These are phyloP conservation scores for Phaeomoniella chlamydospora DNA, from an alignment of 2,329 filamentous ascomycete genomes.

Conservation along the genomic window DNA sequence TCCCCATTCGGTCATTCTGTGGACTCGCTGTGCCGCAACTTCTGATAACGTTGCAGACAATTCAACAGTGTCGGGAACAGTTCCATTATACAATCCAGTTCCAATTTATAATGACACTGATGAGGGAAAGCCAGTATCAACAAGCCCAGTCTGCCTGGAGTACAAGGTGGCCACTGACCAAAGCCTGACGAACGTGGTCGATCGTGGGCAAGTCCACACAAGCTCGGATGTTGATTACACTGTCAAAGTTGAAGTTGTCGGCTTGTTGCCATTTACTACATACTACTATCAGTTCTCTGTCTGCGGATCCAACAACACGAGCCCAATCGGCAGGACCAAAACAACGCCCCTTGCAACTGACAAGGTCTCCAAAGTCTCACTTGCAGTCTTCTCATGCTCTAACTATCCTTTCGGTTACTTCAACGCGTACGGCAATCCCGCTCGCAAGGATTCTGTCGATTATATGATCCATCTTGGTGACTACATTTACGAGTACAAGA, in stretches of 20 bases:
- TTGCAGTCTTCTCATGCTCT: slow-evolving; percentile 58
- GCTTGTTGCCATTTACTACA: slow-evolving; percentile 46
- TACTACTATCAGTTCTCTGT: slow-evolving; percentile 60
- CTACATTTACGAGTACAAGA: slow-evolving; percentile 50
- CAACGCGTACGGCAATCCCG: slow-evolving; percentile 28
- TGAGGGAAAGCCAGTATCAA: slow-evolving; percentile 37
- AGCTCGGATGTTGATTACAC: slow-evolving; percentile 64
- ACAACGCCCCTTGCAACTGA: slow-evolving; percentile 47
- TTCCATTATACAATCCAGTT: slow-evolving; percentile 33
- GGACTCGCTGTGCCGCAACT: slow-evolving; percentile 26
- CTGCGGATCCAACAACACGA: slow-evolving; percentile 47
- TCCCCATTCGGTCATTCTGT: slow-evolving; percentile 26
- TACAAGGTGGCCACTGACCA: slow-evolving; percentile 44
- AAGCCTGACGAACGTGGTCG: slow-evolving; percentile 32
- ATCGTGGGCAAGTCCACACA: slow-evolving; percentile 49
- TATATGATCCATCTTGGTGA: slow-evolving; percentile 45
- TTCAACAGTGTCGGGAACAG: slow-evolving; percentile 40
- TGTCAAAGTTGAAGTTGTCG: slow-evolving; percentile 55
- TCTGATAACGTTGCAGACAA: slow-evolving; percentile 33
- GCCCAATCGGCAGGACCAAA: slow-evolving; percentile 54
- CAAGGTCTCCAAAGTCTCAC: slow-evolving; percentile 39
- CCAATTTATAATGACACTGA: slow-evolving; percentile 31
- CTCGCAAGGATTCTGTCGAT: slow-evolving; percentile 44
- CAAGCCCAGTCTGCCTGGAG: slow-evolving; percentile 51
- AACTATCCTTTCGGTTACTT: slow-evolving; percentile 41